Evolutionary conservation across 805 yeast genomes (phyloP), one percentile per base, ranked within the genome.

Genomic region (Barnettozyma sp.): DNA sequence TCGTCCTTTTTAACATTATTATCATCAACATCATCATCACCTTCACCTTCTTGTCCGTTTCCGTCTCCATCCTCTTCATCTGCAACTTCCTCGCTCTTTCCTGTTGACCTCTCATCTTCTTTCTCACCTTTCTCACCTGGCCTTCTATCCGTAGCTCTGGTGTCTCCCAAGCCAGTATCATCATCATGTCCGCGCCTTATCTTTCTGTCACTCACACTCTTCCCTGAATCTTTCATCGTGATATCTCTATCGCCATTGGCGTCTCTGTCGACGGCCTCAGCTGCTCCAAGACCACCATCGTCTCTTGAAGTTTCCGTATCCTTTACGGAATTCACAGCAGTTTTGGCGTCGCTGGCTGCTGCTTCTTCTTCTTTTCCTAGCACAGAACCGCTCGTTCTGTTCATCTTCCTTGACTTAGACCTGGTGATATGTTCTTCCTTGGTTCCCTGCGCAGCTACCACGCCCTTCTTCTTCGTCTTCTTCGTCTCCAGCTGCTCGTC

Each of bases 251-350:
- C 42, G 12, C 30, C 41, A 21, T 30, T 45, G 4, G 33, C 43
- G 11, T 38, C 44, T 10, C 38, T 45, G 6, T 43, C 42, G 16
- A 34, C 30, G 7, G 30, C 35, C 14, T 17, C 36, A 2, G 12
- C 25, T 19, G 26, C 2, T 40, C 38, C 30, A 40, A 43, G 1
- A 70, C 72, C 41, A 60, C 65, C 18, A 50, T 57, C 17, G 63
- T n/a, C n/a, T n/a, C n/a, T n/a, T n/a, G n/a, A n/a, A n/a, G n/a
- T n/a, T n/a, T n/a, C n/a, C n/a, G n/a, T n/a, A n/a, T n/a, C n/a
- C n/a, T n/a, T n/a, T n/a, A n/a, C n/a, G n/a, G n/a, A n/a, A n/a
- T n/a, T n/a, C n/a, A 17, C 11, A 20, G 7, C 12, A 22, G 11
- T 18, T 16, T 16, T 17, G 17, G 10, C 9, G 15, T 18, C 21